A percentile compares a stretch with the other conserved stretches of the same genome.
These are phyloP conservation scores for Gastrolobium villosum DNA, from an alignment of 306 rosid genomes.

Conservation along the genomic window DNA sequence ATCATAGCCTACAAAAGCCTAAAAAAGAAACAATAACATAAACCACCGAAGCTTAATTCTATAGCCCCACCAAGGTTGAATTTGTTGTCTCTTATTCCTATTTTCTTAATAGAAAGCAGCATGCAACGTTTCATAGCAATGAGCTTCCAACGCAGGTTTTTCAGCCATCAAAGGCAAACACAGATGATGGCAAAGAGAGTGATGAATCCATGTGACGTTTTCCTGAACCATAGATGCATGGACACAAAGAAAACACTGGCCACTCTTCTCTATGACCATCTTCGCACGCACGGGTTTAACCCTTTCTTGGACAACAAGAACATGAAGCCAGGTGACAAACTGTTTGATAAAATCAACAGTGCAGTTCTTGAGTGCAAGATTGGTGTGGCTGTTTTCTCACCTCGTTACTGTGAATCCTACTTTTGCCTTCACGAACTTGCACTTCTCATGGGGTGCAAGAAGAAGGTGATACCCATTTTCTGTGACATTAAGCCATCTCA, in stretches of 20 bases:
- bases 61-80: too few species aligned
- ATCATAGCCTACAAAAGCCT: background rate
- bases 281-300: slow-evolving; percentile 50
- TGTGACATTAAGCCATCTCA: slow-evolving; percentile 88
- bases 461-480: slow-evolving; percentile 86
- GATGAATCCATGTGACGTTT: slow-evolving; percentile 70
- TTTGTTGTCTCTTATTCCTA: background rate
- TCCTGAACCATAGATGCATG: slow-evolving; percentile 78
- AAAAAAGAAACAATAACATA: background rate
- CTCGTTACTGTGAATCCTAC: slow-evolving; percentile 78
- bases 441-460: slow-evolving; percentile 66
- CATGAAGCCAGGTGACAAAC: slow-evolving; percentile 92
- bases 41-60: background rate
- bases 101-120: slow-evolving; percentile 19
- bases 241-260: slow-evolving; percentile 84
- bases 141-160: slow-evolving; percentile 42
- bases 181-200: slow-evolving; percentile 45
- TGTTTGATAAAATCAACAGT: slow-evolving; percentile 77
- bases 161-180: slow-evolving; percentile 42
- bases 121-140: slow-evolving; percentile 57
- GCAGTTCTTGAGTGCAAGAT: slow-evolving; percentile 72
- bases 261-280: slow-evolving; percentile 72
- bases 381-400: slow-evolving; percentile 83
- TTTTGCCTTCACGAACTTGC: slow-evolving; percentile 92
- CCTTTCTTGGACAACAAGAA: slow-evolving; percentile 85